Base-by-base conservation (phyloP, 495 filamentous ascomycete genomes). In the Lophium mytilinum region DNA sequence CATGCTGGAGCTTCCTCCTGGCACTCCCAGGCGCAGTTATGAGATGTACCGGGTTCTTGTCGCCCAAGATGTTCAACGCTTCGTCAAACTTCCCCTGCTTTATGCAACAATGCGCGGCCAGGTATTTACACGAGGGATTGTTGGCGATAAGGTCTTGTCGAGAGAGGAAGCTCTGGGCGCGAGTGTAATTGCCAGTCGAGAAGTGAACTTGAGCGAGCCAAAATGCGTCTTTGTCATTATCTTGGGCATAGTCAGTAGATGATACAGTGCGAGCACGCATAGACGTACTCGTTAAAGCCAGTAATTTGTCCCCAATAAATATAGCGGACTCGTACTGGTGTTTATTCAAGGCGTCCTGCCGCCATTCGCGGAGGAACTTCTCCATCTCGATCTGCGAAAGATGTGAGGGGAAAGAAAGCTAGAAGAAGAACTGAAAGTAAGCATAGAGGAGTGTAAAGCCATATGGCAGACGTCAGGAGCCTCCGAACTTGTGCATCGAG, bases 171-270 rank as follows among this genome's bases (percentile, higher is more conserved):
- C 84, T 81, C 57, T 91, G 82, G 3, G 94, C 90, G 58, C 91
- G 86, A 1, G 86, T 90, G 70, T 93, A 95, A 73, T 96, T 95
- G 46, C 90, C 89, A 39, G 89, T 92, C 10, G 83, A 83, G 72
- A 96, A 97, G 71, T 99, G 91, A 43, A 95, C 84, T 69, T 95
- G 89, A 9, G 92, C 92, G 45, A 97, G 83, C 83, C 87, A 94
- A 68, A 95, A 94, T 50, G 90, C 91, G 71, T 97, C 92, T 37
- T 87, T 81, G 62, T 90, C 87, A 67, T 89, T 84, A 67, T 89
- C 92, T 96, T 60, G 40, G 49, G 8, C 42, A 19, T 4, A 21
- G 30, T 64, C 42, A 66, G 62, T 40, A 50, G 30, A 39, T 11
- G 10, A 19, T 52, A 46, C 15, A 37, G 39, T 50, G 21, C 30